Percentiles rank a stretch among this genome's conserved stretches.
Evolutionary conservation across 2,329 filamentous ascomycete species (phyloP).

Genomic region (Cladorrhinum sp.): DNA sequence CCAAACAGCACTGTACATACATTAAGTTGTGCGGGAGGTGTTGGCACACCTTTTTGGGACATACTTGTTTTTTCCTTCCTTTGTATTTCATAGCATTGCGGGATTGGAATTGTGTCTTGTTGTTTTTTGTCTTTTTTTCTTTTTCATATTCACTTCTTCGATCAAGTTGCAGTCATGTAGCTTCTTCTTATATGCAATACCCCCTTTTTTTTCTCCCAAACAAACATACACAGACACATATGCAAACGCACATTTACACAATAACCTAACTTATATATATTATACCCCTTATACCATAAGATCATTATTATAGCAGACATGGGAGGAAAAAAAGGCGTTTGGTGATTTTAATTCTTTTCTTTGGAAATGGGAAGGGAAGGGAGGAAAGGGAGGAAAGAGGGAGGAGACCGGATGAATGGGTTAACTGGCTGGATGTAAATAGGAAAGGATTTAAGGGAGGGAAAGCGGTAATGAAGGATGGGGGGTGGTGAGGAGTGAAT

Average conservation of each 20-base stretch:
- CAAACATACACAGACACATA: not conserved
- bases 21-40: not conserved
- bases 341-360: conserved; percentile 1
- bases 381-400: conserved; percentile 4
- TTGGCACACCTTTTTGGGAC: not conserved
- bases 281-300: conserved; percentile 3
- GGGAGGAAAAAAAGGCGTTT: conserved; percentile 10
- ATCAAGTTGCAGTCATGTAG: not conserved
- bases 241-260: conserved; percentile 13
- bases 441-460: not conserved
- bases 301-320: not conserved
- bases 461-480: not conserved
- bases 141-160: not conserved
- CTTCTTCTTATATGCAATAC: not conserved
- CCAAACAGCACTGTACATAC: not conserved
- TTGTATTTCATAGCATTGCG: conserved; percentile 3
- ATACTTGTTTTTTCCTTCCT: not conserved
- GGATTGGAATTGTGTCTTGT: not conserved
- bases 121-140: no score
- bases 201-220: not conserved
- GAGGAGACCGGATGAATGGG: not conserved
- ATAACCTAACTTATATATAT: no score
- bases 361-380: not conserved
- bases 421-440: not conserved
- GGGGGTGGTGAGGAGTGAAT: not conserved